phyloP scores from a whole-genome alignment of 345 rosid genomes.

The Corymbia maculata region DNA sequence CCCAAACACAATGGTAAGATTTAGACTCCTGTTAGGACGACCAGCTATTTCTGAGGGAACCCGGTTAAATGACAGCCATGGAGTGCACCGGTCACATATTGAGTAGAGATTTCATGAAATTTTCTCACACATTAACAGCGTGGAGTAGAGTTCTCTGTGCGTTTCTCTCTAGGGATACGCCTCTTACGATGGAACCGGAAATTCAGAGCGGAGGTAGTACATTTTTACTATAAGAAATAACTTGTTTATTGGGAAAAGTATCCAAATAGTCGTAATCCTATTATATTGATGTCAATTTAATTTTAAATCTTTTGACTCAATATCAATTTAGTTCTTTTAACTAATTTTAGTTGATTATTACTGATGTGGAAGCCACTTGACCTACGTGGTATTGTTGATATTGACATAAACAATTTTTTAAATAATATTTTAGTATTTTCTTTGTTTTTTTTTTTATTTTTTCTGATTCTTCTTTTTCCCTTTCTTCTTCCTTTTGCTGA shows the following conservation, averaged over 20 bases:
- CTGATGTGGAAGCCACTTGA: accelerated
- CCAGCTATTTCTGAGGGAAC: neutral
- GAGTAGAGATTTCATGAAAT: neutral
- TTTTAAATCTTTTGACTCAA: neutral
- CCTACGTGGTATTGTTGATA: no score
- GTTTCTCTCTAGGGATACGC: neutral
- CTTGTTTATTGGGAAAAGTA: neutral
- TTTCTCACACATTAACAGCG: neutral
- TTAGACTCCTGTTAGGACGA: neutral
- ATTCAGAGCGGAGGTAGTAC: neutral
- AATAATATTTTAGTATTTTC: no score
- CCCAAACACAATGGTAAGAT: neutral
- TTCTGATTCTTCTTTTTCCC: no score
- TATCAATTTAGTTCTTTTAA: no score
- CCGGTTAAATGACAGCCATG: neutral
- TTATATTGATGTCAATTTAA: neutral
- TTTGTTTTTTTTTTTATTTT: no score
- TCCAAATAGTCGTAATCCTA: neutral
- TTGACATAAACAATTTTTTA: no score
- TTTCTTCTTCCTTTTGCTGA: no score
- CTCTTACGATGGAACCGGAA: neutral
- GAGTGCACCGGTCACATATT: neutral
- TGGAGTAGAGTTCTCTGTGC: neutral
- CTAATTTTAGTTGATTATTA: no score
- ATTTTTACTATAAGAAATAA: neutral